Evolutionary conservation across 2,329 filamentous ascomycete species (phyloP).

Genomic region (Paracoccidioides lutzii): DNA sequence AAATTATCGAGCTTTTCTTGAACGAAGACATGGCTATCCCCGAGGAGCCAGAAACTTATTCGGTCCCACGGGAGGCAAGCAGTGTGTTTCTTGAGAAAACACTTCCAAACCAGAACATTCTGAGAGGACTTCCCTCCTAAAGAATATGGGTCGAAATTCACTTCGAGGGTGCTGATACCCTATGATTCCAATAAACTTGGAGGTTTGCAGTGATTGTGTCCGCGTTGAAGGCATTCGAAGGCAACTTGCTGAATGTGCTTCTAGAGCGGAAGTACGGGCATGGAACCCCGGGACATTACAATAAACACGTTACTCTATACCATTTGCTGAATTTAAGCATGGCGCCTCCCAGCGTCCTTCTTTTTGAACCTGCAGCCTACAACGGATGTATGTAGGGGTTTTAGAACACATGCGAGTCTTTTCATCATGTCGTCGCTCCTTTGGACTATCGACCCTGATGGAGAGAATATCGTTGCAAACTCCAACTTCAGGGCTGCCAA

Average conservation of each 20-base stretch:
- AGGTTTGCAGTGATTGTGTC: constrained; percentile 43
- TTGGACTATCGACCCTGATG: constrained; percentile 23
- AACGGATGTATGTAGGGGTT: background rate
- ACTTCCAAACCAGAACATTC: constrained; percentile 31
- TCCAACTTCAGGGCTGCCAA: constrained; percentile 10
- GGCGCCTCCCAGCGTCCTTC: background rate
- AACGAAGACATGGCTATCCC: background rate
- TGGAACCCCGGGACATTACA: constrained; percentile 27
- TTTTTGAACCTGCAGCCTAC: background rate
- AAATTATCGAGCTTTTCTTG: background rate
- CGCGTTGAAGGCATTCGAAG: constrained; percentile 38
- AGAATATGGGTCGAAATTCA: constrained; percentile 24
- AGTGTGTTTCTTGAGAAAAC: constrained; percentile 29
- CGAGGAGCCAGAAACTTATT: constrained; percentile 10
- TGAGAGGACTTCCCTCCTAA: constrained; percentile 24
- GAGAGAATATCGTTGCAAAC: constrained; percentile 13
- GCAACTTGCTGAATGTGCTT: constrained; percentile 34
- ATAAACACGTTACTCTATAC: constrained; percentile 33
- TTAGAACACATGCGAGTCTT: constrained; percentile 32
- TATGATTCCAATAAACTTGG: constrained; percentile 41
- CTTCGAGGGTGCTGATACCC: constrained; percentile 33
- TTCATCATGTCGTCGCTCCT: constrained; percentile 32
- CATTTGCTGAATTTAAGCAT: background rate
- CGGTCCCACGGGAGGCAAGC: constrained; percentile 17
- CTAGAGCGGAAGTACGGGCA: constrained; percentile 35